Conservation (phyloP, 345 rosid genomes). For the Carallia brachiata region DNA sequence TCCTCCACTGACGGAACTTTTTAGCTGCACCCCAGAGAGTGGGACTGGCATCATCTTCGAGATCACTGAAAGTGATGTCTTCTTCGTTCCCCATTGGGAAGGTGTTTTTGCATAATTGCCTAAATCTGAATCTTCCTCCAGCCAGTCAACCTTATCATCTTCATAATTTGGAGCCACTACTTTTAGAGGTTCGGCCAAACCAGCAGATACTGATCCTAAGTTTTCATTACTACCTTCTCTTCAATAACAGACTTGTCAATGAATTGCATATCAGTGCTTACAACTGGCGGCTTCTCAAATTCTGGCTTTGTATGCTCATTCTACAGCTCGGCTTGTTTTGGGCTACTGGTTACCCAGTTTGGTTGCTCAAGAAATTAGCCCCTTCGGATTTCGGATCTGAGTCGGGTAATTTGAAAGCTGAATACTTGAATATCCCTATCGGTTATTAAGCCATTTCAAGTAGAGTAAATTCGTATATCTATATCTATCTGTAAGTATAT, state of each 20-base stretch:
- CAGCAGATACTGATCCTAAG: slow-evolving; percentile 26
- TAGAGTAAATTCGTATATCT: too few species aligned
- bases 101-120: slow-evolving; percentile 21
- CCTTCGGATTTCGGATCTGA: too few species aligned
- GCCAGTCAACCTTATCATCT: slow-evolving; percentile 32
- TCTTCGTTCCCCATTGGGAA: slow-evolving; percentile 26
- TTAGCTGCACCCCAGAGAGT: not conserved
- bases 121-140: slow-evolving; percentile 26
- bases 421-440: too few species aligned
- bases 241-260: slow-evolving; percentile 25
- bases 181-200: slow-evolving; percentile 21
- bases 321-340: not conserved
- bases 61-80: slow-evolving; percentile 33
- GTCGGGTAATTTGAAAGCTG: too few species aligned
- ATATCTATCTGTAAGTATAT: too few species aligned
- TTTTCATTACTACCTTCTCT: slow-evolving; percentile 23
- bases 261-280: slow-evolving; percentile 15
- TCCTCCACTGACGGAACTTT: too few species aligned
- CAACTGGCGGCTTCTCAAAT: slow-evolving; percentile 18
- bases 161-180: slow-evolving; percentile 13
- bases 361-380: too few species aligned
- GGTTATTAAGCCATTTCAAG: too few species aligned
- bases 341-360: too few species aligned
- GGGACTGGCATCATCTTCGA: slow-evolving; percentile 27
- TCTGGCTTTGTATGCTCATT: not conserved